Conservation (phyloP, 495 filamentous ascomycete species). For the Penicillium nucicola region DNA sequence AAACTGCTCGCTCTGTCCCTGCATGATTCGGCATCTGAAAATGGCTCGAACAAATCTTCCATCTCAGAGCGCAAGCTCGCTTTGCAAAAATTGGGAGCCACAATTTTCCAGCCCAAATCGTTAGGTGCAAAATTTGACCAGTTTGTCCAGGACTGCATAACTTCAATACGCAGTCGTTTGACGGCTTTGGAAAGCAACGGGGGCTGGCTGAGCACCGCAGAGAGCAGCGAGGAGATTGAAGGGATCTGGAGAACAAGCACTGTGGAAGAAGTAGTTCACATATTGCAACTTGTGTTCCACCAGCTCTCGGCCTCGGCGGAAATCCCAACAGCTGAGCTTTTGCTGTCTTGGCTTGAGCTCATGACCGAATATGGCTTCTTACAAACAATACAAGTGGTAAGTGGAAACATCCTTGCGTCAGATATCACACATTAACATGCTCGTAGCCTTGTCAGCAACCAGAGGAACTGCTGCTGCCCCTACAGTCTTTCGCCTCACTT, state of each 20-base stretch:
- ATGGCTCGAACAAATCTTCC: background rate
- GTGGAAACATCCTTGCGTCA: constrained; percentile 15
- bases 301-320: constrained; percentile 55
- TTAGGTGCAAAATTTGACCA: constrained; percentile 21
- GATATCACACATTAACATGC: constrained; percentile 21
- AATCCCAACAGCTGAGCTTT: constrained; percentile 52
- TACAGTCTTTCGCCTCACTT: constrained; percentile 66
- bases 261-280: constrained; percentile 66
- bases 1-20: constrained; percentile 41
- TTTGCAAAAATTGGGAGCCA: constrained; percentile 27
- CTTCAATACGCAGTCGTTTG: constrained; percentile 44
- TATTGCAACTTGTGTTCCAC: constrained; percentile 70
- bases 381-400: constrained; percentile 54
- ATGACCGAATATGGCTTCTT: constrained; percentile 64
- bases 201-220: constrained; percentile 49
- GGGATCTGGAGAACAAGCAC: constrained; percentile 59
- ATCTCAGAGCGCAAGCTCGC: constrained; percentile 14
- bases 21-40: constrained; percentile 15
- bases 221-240: constrained; percentile 51
- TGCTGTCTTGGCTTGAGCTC: constrained; percentile 72
- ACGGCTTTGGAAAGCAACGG: constrained; percentile 43
- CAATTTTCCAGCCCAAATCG: constrained; percentile 30
- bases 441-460: constrained; percentile 42
- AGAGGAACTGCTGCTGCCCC: constrained; percentile 52
- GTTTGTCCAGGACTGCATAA: constrained; percentile 40